Conservation (phyloP, 345 rosid genomes). For the Melaleuca quinquenervia region DNA sequence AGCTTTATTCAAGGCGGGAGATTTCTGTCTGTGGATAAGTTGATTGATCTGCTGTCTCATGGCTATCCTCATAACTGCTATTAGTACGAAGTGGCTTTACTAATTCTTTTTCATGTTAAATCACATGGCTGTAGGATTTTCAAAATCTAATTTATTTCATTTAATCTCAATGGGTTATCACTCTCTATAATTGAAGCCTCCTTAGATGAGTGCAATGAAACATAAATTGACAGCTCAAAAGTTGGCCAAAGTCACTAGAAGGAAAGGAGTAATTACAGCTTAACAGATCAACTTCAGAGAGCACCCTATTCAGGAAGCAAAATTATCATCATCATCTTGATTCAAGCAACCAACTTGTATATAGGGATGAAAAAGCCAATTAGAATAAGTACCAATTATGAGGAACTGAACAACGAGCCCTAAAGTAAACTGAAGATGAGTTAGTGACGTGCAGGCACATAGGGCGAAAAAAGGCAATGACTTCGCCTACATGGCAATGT, state of each 20-base stretch:
- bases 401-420: background rate
- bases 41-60: background rate
- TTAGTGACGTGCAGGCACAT: background rate
- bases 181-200: background rate
- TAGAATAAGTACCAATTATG: background rate
- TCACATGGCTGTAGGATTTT: background rate
- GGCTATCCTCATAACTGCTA: background rate
- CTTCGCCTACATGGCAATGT: constrained; percentile 68
- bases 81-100: background rate
- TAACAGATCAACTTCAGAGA: background rate
- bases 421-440: background rate
- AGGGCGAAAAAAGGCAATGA: background rate
- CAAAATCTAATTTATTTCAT: background rate
- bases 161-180: background rate
- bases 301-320: background rate
- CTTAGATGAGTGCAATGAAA: background rate
- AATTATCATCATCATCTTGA: background rate
- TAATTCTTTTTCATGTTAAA: background rate
- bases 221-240: background rate
- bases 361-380: background rate
- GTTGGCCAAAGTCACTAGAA: background rate
- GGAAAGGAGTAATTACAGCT: background rate
- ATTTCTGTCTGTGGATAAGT: background rate
- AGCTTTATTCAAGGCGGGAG: background rate
- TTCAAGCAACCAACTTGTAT: background rate